These are phyloP conservation scores for Geosmithia putterillii DNA, from an alignment of 2,329 filamentous ascomycete genomes.

Conservation along the genomic window DNA sequence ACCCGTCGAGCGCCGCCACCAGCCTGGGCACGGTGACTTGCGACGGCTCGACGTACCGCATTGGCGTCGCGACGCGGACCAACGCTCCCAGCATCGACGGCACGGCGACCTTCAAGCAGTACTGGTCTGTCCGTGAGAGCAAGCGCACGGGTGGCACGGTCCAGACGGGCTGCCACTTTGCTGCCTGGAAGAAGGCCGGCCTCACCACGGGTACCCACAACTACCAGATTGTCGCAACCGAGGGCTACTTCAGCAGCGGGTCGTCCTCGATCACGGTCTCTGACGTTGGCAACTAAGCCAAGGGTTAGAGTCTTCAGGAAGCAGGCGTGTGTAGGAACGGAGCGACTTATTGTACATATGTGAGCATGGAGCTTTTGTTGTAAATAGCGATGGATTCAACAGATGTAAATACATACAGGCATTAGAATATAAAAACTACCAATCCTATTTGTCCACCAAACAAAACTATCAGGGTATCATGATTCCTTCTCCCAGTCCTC, in stretches of 20 bases:
- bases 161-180: conserved; percentile 35
- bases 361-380: too few relatives aligned
- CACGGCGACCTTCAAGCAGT: conserved; percentile 38
- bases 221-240: conserved; percentile 43
- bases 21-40: conserved; percentile 19
- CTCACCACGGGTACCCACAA: conserved; percentile 33
- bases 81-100: conserved; percentile 36
- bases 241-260: conserved; percentile 39
- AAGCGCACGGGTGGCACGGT: conserved; percentile 39
- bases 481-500: background rate
- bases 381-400: background rate
- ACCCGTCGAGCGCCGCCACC: conserved; percentile 18
- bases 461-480: background rate
- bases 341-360: background rate
- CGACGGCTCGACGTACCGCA: conserved; percentile 24
- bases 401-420: background rate
- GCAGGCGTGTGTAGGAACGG: too few relatives aligned
- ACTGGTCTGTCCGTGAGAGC: conserved; percentile 34
- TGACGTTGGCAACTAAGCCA: background rate
- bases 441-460: background rate
- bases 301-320: background rate
- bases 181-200: conserved; percentile 36
- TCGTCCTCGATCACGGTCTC: conserved; percentile 31
- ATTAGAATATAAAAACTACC: background rate
- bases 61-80: conserved; percentile 19